Evolutionary conservation across 148 eudicot genomes (phyloP).

Genomic region (Arctostaphylos glauca): DNA sequence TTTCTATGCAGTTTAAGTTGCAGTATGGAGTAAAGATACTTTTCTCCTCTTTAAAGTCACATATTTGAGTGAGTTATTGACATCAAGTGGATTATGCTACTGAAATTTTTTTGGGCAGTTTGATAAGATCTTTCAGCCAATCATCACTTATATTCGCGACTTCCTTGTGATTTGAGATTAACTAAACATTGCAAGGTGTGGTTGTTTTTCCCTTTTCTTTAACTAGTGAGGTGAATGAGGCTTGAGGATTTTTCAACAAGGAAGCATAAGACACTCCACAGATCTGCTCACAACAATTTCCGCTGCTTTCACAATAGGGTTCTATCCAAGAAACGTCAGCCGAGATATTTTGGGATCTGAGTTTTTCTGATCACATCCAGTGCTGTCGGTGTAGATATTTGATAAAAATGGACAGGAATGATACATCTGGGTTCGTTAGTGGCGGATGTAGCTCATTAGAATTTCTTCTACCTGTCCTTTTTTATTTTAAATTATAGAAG

Average conservation of each 20-base stretch:
- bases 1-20: neutral
- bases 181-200: neutral
- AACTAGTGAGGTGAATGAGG: slow-evolving; percentile 21
- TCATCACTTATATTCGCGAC: neutral
- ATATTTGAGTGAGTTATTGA: neutral
- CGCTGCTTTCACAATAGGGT: slow-evolving; percentile 14
- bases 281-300: slow-evolving; percentile 6
- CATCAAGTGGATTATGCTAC: neutral
- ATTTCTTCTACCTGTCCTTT: slow-evolving; percentile 28
- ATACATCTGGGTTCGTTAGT: slow-evolving; percentile 86
- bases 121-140: neutral
- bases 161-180: neutral
- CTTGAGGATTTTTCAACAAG: slow-evolving; percentile 15
- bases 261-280: neutral
- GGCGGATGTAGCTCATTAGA: slow-evolving; percentile 56
- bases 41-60: neutral
- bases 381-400: neutral
- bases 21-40: neutral
- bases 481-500: slow-evolving; percentile 28
- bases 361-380: neutral
- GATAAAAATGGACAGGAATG: slow-evolving; percentile 61
- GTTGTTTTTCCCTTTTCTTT: neutral
- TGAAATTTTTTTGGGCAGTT: neutral
- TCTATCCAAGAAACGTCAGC: slow-evolving; percentile 24
- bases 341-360: slow-evolving; percentile 18